Base-by-base conservation (phyloP, 164 flowering plant genomes). In the Tetracentron sinense region DNA sequence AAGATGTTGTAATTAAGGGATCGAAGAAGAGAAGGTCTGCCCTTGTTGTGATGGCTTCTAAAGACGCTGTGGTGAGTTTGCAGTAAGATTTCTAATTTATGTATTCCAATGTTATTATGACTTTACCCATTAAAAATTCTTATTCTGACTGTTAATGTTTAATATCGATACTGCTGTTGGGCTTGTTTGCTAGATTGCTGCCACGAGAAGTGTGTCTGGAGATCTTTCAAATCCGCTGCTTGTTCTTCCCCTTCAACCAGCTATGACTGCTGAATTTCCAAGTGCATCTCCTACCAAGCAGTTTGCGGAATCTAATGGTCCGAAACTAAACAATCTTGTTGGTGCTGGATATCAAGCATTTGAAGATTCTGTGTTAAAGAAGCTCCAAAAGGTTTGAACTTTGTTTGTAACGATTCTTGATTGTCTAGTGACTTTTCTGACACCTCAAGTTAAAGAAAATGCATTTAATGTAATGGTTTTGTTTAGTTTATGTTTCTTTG, bases 1-100 rank as follows among this genome's bases (percentile, higher is more conserved):
- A 87, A 75, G 97, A 93, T 77, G 89, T 93, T 49, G 84, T 93
- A 11, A 82, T 85, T 42, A 82, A 66, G 63, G 78, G 77, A 60
- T 68, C 77, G 6, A 89, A 83, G 82, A 86, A 79, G 75, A 83
- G 66, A 72, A 77, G 83, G 17, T 81, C 87, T 5, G 97, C 96
- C 0, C 80, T 93, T 65, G 84, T 93, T 61, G 94, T 83, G 19
- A 88, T 93, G 96, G 80, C 74, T 0, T 72, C 86, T 27, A 81
- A 80, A 73, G 94, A 87, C n/a, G 89, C 78, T 15, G 90, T 80
- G 57, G 93, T 91, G 56, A 75, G 92, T 81, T 68, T 53, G 2
- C 20, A 16, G 19, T 29, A 5, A 30, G 4, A 16, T 25, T 5
- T 21, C n/a, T n/a, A n/a, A n/a, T n/a, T n/a, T n/a, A n/a, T n/a